Conservation (phyloP, 1,284 basidiomycete genomes). For the Sanghuangporus weigelae region DNA sequence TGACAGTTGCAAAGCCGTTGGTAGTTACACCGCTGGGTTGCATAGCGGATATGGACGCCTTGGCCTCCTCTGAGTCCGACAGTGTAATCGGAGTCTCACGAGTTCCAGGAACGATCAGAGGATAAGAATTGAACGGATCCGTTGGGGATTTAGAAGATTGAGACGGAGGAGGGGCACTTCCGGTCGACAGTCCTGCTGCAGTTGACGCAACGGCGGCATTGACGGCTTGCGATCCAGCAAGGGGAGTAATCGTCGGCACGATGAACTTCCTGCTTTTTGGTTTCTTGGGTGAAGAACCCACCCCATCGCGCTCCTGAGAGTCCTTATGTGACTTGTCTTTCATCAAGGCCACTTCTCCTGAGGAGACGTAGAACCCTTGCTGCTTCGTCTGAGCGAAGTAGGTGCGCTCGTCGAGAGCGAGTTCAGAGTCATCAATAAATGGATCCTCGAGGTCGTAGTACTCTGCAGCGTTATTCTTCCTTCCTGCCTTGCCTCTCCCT, state of each 20-base stretch:
- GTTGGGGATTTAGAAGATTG: conserved; percentile 17
- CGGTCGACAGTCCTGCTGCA: conserved; percentile 20
- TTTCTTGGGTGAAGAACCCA: conserved; percentile 47
- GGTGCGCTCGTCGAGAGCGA: conserved; percentile 84
- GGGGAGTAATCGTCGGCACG: conserved; percentile 29
- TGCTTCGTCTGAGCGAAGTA: conserved; percentile 92
- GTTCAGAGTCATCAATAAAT: conserved; percentile 97
- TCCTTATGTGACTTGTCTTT: conserved; percentile 52
- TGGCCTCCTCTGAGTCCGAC: conserved; percentile 32
- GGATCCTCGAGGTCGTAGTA: conserved; percentile 91
- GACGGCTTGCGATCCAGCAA: conserved; percentile 24
- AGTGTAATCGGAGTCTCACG: conserved; percentile 53
- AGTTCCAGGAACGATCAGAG: conserved; percentile 29
- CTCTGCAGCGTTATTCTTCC: conserved; percentile 56
- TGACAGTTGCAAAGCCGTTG: conserved; percentile 8
- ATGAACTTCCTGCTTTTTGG: conserved; percentile 56
- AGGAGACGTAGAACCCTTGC: conserved; percentile 90
- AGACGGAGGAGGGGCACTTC: background rate
- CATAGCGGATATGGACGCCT: conserved; percentile 17
- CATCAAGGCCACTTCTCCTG: conserved; percentile 79
- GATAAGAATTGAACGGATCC: conserved; percentile 3
- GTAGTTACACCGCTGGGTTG: background rate
- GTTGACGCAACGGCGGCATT: conserved; percentile 18
- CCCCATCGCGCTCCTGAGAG: conserved; percentile 21
- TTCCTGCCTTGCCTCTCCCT: conserved; percentile 34